These are phyloP conservation scores for Helminthosporium solani DNA, from an alignment of 2,329 filamentous ascomycete species.

Conservation along the genomic window DNA sequence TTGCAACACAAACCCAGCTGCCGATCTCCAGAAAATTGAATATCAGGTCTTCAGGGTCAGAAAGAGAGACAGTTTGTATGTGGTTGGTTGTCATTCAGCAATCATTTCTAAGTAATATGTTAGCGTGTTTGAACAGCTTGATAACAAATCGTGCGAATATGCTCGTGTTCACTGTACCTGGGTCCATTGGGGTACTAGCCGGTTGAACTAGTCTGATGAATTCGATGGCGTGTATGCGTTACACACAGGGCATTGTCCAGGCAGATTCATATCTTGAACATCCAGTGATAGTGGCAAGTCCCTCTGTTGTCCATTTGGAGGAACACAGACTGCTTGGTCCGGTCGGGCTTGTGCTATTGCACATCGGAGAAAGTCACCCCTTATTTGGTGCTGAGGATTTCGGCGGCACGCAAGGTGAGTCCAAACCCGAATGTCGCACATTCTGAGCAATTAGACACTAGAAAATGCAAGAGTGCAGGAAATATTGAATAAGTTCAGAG, in stretches of 20 bases:
- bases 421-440: too few species aligned
- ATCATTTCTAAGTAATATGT: slow-evolving; percentile 6
- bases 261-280: slow-evolving; percentile 2
- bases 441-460: too few species aligned
- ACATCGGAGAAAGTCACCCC: slow-evolving; percentile 2
- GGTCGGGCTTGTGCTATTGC: slow-evolving; percentile 2
- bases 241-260: slow-evolving; percentile 2
- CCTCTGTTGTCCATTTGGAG: slow-evolving; percentile 5
- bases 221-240: slow-evolving; percentile 4
- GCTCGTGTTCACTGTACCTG: slow-evolving; percentile 6
- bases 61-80: slow-evolving; percentile 12
- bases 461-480: too few species aligned
- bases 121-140: slow-evolving; percentile 6
- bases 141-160: slow-evolving; percentile 4
- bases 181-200: slow-evolving; percentile 6
- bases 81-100: slow-evolving; percentile 1
- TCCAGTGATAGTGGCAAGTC: slow-evolving; percentile 7
- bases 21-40: slow-evolving; percentile 23
- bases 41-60: slow-evolving; percentile 28
- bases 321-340: slow-evolving; percentile 5
- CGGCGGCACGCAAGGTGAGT: too few species aligned
- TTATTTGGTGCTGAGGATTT: slow-evolving; percentile 4
- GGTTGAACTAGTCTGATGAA: slow-evolving; percentile 6
- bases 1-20: slow-evolving; percentile 26
- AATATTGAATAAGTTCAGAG: too few species aligned